Evolutionary conservation across 2,329 filamentous ascomycete genomes (phyloP).

Genomic region (Fusarium poae): DNA sequence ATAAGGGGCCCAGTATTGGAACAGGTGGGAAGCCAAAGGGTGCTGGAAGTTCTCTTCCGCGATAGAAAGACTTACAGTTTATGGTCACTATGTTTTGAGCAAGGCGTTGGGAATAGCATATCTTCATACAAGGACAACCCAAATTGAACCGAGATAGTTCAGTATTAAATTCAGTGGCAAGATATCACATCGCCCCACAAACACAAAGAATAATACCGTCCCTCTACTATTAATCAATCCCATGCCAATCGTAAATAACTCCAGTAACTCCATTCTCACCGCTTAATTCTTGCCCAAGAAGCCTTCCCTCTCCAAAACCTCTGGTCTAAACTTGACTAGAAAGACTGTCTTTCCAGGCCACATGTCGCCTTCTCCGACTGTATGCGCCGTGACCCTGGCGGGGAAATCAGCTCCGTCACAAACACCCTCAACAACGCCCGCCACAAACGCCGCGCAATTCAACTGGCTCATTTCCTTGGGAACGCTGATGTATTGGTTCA

Average conservation of each 20-base stretch:
- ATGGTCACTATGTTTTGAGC: background rate
- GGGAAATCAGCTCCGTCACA: slow-evolving; percentile 94
- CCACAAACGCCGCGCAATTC: slow-evolving; percentile 95
- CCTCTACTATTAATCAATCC: slow-evolving; percentile 13
- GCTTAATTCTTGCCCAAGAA: slow-evolving; percentile 74
- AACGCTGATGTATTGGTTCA: slow-evolving; percentile 93
- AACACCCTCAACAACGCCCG: slow-evolving; percentile 93
- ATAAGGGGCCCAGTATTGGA: slow-evolving; percentile 64
- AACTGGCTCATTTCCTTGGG: slow-evolving; percentile 96
- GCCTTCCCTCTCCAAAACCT: slow-evolving; percentile 91
- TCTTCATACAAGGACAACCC: background rate
- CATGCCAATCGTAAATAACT: slow-evolving; percentile 27
- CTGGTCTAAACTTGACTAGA: slow-evolving; percentile 89
- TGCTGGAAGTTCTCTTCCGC: slow-evolving; percentile 36
- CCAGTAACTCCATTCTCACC: slow-evolving; percentile 34
- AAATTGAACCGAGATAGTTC: slow-evolving; percentile 1
- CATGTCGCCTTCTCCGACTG: slow-evolving; percentile 79
- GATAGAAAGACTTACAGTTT: background rate
- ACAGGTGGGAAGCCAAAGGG: slow-evolving; percentile 42
- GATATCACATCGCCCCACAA: slow-evolving; percentile 26
- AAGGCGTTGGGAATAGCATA: slow-evolving; percentile 32
- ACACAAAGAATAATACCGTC: slow-evolving; percentile 17
- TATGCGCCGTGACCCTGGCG: slow-evolving; percentile 91
- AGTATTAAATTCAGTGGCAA: slow-evolving; percentile 28
- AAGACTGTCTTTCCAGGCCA: slow-evolving; percentile 98